These are phyloP conservation scores for Scalesia atractyloides DNA, from an alignment of 129 eudicot species.

Conservation along the genomic window DNA sequence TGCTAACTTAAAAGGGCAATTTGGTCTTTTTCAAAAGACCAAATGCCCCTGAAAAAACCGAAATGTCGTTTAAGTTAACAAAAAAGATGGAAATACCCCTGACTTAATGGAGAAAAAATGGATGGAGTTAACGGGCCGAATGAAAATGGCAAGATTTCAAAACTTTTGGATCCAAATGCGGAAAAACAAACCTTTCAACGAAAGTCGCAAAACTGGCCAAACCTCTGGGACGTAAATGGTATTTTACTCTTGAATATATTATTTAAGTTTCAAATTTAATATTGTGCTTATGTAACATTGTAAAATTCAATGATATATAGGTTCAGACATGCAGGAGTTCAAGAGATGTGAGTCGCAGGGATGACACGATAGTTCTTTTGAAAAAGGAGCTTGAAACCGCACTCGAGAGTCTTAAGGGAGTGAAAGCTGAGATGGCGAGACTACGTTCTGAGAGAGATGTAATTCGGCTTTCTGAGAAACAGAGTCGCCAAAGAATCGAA, in stretches of 20 bases:
- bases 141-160: too few relatives aligned
- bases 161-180: too few relatives aligned
- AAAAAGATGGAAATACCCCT: too few relatives aligned
- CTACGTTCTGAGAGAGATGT: slow-evolving; percentile 54
- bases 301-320: slow-evolving; percentile 22
- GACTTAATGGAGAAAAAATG: too few relatives aligned
- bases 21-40: too few relatives aligned
- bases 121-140: too few relatives aligned
- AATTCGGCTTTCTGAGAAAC: slow-evolving; percentile 48
- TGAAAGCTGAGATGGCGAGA: slow-evolving; percentile 63
- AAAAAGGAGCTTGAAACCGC: slow-evolving; percentile 81
- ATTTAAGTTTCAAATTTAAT: slow-evolving; percentile 5
- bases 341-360: slow-evolving; percentile 41
- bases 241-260: background rate
- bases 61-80: too few relatives aligned
- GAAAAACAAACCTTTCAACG: too few relatives aligned
- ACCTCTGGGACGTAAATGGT: too few relatives aligned
- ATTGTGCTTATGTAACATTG: slow-evolving; percentile 15
- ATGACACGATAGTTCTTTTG: slow-evolving; percentile 58
- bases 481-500: slow-evolving; percentile 41
- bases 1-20: too few relatives aligned
- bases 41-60: too few relatives aligned
- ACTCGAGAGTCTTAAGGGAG: slow-evolving; percentile 65
- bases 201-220: too few relatives aligned
- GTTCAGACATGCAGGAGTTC: slow-evolving; percentile 59